Conservation (phyloP, 306 rosid genomes). For the Rubus parviflorus region DNA sequence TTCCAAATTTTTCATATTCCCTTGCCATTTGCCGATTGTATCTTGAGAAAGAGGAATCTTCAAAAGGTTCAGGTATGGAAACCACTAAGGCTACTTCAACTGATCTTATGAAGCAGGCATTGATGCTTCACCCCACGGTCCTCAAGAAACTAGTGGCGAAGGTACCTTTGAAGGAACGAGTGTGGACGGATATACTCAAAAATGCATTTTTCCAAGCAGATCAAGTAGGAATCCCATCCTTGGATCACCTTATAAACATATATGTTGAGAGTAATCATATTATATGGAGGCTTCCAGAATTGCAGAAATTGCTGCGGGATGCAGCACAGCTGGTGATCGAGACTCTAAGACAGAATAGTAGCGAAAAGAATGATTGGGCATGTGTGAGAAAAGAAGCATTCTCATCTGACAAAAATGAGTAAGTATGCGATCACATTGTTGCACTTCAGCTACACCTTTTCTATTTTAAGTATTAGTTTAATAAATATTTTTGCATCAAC, state of each 20-base stretch:
- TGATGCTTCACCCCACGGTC: slow-evolving; percentile 94
- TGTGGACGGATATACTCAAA: slow-evolving; percentile 63
- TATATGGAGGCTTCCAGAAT: slow-evolving; percentile 91
- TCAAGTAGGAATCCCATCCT: slow-evolving; percentile 62
- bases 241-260: slow-evolving; percentile 81
- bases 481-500: neutral
- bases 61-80: slow-evolving; percentile 34
- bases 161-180: slow-evolving; percentile 85
- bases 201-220: slow-evolving; percentile 67
- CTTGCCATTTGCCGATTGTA: slow-evolving; percentile 81
- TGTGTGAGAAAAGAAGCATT: slow-evolving; percentile 93
- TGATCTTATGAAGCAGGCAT: slow-evolving; percentile 94
- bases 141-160: slow-evolving; percentile 73
- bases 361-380: slow-evolving; percentile 75
- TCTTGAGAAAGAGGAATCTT: slow-evolving; percentile 59
- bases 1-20: slow-evolving; percentile 89
- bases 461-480: neutral
- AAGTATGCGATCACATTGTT: slow-evolving; percentile 28
- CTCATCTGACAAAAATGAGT: slow-evolving; percentile 91
- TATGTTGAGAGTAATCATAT: slow-evolving; percentile 83
- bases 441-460: neutral
- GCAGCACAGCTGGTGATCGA: slow-evolving; percentile 68
- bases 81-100: slow-evolving; percentile 55
- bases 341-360: slow-evolving; percentile 52
- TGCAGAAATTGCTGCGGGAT: slow-evolving; percentile 67